Evolutionary conservation across 2,329 filamentous ascomycete genomes (phyloP).

Genomic region (Colletotrichum aenigma): DNA sequence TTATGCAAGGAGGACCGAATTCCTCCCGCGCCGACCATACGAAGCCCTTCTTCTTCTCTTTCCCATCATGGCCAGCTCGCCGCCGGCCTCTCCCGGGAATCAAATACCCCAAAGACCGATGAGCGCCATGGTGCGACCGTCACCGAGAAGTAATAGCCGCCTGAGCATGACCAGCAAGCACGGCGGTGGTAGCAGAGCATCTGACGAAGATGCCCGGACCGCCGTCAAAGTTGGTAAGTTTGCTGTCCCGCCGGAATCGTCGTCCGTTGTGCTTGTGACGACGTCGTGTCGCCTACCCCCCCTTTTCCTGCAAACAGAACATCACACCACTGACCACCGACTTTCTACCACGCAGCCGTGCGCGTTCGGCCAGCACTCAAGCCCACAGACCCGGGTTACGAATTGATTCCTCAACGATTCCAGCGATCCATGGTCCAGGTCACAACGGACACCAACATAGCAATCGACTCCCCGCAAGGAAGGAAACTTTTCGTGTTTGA

Average conservation of each 20-base stretch:
- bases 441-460: constrained; percentile 80
- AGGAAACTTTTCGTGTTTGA: constrained; percentile 97
- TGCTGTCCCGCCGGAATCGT: neutral
- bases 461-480: constrained; percentile 90
- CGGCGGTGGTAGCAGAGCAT: constrained; percentile 78
- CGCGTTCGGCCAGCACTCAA: constrained; percentile 88
- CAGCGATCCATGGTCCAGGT: constrained; percentile 92
- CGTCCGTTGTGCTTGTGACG: neutral
- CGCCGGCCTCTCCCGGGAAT: constrained; percentile 68
- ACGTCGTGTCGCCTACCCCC: neutral
- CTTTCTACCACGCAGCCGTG: constrained; percentile 66
- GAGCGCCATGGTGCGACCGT: constrained; percentile 79
- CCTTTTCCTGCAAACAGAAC: neutral
- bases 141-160: constrained; percentile 78
- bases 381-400: constrained; percentile 86
- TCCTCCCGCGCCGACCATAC: constrained; percentile 15
- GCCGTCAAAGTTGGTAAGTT: constrained; percentile 95
- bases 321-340: constrained; percentile 14
- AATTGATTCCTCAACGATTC: constrained; percentile 94
- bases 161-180: constrained; percentile 82
- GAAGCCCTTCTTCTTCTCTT: constrained; percentile 19
- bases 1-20: constrained; percentile 8
- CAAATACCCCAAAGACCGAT: constrained; percentile 68
- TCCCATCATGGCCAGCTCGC: constrained; percentile 67
- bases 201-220: constrained; percentile 88